Evolutionary conservation across 2,329 filamentous ascomycete species (phyloP).

Genomic region (Cercospora brassicicola): DNA sequence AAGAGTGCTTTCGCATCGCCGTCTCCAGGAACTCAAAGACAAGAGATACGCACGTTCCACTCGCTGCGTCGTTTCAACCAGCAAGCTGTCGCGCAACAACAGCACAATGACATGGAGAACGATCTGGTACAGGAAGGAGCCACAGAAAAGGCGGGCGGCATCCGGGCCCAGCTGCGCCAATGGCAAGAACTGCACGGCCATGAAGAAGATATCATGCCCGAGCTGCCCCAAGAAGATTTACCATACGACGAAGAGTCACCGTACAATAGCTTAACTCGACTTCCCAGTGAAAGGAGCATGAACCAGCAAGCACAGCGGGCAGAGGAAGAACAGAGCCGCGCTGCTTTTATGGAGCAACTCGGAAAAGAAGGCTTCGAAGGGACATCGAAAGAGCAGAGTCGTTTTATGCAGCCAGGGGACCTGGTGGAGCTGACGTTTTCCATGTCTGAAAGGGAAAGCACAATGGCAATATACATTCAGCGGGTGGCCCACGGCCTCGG

Average conservation of each 20-base stretch:
- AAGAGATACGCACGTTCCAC: constrained; percentile 8
- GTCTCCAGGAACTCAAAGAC: neutral
- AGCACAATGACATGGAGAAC: neutral
- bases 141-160: constrained; percentile 27
- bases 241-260: constrained; percentile 30
- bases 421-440: constrained; percentile 49
- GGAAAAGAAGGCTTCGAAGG: constrained; percentile 36
- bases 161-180: constrained; percentile 41
- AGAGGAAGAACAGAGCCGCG: constrained; percentile 30
- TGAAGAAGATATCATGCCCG: constrained; percentile 21
- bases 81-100: neutral
- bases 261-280: constrained; percentile 35
- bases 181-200: constrained; percentile 48
- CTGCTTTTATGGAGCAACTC: constrained; percentile 23
- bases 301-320: constrained; percentile 28
- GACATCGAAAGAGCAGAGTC: constrained; percentile 37
- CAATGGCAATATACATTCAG: constrained; percentile 53
- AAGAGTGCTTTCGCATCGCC: neutral
- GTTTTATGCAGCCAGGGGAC: constrained; percentile 48
- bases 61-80: neutral
- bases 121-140: neutral
- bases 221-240: constrained; percentile 25
- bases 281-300: constrained; percentile 34
- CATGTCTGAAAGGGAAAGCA: constrained; percentile 40
- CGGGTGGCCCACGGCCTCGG: constrained; percentile 9